Conservation (phyloP, 495 filamentous ascomycete genomes). For the Neurospora sp. region DNA sequence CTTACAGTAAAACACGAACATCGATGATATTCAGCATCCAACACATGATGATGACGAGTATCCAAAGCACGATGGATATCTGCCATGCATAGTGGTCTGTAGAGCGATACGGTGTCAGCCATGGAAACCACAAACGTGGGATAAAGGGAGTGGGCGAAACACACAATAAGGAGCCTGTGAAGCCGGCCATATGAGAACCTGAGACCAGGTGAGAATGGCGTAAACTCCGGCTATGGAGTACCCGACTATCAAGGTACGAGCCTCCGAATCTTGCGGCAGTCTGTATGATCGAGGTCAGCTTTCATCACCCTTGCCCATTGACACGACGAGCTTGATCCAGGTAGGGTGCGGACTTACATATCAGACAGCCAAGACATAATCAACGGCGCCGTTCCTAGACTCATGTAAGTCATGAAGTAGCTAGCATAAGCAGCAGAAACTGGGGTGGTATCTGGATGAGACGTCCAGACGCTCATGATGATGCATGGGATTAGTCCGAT, state of each 20-base stretch:
- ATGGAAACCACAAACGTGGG: background rate
- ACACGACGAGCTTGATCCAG: background rate
- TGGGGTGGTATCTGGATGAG: slow-evolving; percentile 18
- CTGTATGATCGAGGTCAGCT: background rate
- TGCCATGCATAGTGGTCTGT: slow-evolving; percentile 31
- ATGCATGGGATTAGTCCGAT: slow-evolving; percentile 30
- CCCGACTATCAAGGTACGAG: slow-evolving; percentile 28
- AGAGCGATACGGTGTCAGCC: background rate
- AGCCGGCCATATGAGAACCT: slow-evolving; percentile 34
- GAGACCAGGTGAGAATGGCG: slow-evolving; percentile 29
- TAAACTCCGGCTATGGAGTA: slow-evolving; percentile 31
- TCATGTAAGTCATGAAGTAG: slow-evolving; percentile 30
- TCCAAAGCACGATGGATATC: slow-evolving; percentile 27
- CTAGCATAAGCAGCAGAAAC: slow-evolving; percentile 26
- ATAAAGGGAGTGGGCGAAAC: background rate
- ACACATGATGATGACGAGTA: slow-evolving; percentile 18
- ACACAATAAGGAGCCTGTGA: slow-evolving; percentile 30
- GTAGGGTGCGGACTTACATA: slow-evolving; percentile 12
- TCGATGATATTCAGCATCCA: slow-evolving; percentile 15
- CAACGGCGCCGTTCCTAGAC: slow-evolving; percentile 28
- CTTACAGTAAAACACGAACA: background rate
- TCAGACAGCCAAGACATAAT: slow-evolving; percentile 33
- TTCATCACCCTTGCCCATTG: background rate
- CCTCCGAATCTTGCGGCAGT: slow-evolving; percentile 30
- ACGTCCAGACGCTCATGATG: slow-evolving; percentile 31